These are phyloP conservation scores for Pythium rishiriense DNA, from an alignment of 352 stramenopile genomes.

Conservation along the genomic window DNA sequence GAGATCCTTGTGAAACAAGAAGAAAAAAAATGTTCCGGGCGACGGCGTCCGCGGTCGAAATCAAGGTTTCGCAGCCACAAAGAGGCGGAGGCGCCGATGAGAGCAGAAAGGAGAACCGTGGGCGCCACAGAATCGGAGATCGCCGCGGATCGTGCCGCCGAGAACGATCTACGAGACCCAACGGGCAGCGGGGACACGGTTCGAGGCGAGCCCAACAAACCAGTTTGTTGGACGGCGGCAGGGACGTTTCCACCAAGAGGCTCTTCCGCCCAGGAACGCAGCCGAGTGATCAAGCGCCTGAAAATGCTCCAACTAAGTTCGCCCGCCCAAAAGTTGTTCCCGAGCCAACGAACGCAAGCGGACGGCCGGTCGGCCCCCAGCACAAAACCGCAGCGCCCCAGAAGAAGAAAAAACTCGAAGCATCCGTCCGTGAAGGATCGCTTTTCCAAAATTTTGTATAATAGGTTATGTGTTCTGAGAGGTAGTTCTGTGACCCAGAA, in stretches of 20 bases:
- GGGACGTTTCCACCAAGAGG: constrained; percentile 26
- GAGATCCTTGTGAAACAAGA: background rate
- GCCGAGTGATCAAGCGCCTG: constrained; percentile 2
- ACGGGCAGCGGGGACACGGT: background rate
- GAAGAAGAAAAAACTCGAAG: constrained; percentile 25
- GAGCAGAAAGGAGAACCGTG: background rate
- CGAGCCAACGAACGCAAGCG: constrained; percentile 5
- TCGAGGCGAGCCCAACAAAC: constrained; percentile 7
- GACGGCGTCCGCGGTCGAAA: background rate
- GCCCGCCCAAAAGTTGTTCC: background rate
- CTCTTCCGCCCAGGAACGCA: constrained; percentile 1
- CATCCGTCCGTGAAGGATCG: constrained; percentile 24
- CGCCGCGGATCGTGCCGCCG: background rate
- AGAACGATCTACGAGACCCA: background rate
- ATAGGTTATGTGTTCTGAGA: constrained; percentile 7
- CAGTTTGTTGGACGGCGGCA: constrained; percentile 2
- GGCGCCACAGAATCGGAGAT: background rate
- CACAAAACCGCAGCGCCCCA: constrained; percentile 21
- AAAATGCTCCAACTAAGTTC: constrained; percentile 10
- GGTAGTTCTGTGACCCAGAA: constrained; percentile 2
- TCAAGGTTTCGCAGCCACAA: background rate
- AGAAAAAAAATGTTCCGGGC: background rate
- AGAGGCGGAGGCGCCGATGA: background rate
- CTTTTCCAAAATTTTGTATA: constrained; percentile 3
- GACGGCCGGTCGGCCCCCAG: background rate